Conservation (phyloP, 176 grass and related monocot genomes). For the Carex scoparia region DNA sequence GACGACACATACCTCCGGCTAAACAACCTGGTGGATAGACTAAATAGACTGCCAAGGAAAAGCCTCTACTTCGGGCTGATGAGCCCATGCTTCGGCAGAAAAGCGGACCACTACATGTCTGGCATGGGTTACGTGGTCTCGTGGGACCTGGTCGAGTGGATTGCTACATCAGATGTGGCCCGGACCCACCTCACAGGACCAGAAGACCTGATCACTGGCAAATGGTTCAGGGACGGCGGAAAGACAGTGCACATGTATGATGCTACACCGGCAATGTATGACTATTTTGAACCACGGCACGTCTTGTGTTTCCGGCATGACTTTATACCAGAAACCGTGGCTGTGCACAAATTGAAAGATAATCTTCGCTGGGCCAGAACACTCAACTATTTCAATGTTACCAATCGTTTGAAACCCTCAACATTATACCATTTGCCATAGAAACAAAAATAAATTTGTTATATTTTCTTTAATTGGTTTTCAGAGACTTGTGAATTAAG, state of each 20-base stretch:
- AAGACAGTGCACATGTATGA: conserved; percentile 38
- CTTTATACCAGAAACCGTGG: conserved; percentile 34
- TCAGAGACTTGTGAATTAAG: neutral
- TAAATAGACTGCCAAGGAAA: conserved; percentile 27
- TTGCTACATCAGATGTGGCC: conserved; percentile 48
- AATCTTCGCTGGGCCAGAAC: conserved; percentile 29
- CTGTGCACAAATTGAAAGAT: conserved; percentile 52
- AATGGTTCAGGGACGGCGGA: conserved; percentile 32
- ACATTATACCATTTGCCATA: conserved; percentile 32
- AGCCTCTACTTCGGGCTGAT: conserved; percentile 43
- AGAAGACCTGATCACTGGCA: conserved; percentile 42
- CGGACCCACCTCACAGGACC: conserved; percentile 22
- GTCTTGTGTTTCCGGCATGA: conserved; percentile 39
- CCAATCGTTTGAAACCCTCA: conserved; percentile 33
- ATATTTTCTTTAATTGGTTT: neutral
- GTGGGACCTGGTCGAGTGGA: conserved; percentile 52
- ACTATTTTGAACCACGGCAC: conserved; percentile 30
- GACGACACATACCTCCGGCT: conserved; percentile 62
- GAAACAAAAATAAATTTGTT: neutral
- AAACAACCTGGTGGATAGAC: conserved; percentile 21
- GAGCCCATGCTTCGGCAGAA: conserved; percentile 30
- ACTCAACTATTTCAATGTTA: conserved; percentile 54
- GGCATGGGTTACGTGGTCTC: conserved; percentile 45
- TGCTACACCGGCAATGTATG: conserved; percentile 53
- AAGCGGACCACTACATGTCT: conserved; percentile 44